Base-by-base conservation (phyloP, 495 filamentous ascomycete genomes). In the Geoglossum glabrum region DNA sequence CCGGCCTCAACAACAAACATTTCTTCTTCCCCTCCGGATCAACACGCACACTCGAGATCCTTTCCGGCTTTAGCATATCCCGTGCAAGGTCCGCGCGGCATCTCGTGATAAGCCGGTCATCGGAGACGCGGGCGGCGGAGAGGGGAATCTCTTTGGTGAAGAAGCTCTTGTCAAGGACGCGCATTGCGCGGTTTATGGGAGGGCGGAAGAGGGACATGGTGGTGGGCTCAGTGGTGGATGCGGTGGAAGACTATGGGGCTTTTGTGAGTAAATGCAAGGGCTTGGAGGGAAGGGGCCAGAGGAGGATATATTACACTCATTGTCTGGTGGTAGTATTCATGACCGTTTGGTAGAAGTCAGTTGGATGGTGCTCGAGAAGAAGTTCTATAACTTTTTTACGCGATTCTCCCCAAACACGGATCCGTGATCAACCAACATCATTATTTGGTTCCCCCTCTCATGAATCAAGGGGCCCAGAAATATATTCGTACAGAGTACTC, bases 171-270 rank as follows among this genome's bases (percentile, higher is more conserved):
- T 98, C 90, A 27, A 98, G 80, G 5, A 71, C 71, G 62, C 74
- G 76, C 80, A 86, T 86, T 19, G 83, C 80, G 64, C 87, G 87
- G 65, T 90, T 83, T 38, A 90, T 71, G 26, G 90, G 93, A 10
- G 90, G 87, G 43, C 82, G 79, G 69, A 95, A 84, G 40, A 45
- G 40, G n/a, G 40, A 45, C 40, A 45, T 45, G 40, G 40, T 13
- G 40, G 40, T 45, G 10, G 40, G 40, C 4, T 1, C 3, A 9
- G 40, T 7, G 40, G 40, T 7, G n/a, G n/a, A n/a, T 3, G 3
- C 15, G 13, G n/a, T 21, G 40, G n/a, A 45, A 19, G 36, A 15
- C 36, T 40, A 15, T 15, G 13, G 36, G 17, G 13, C 11, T 4
- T n/a, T 40, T 40, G n/a, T 45, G 40, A 45, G 40, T 4, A 21